Base-by-base conservation (phyloP, 2,329 filamentous ascomycete genomes). In the Grosmannia penicillata region DNA sequence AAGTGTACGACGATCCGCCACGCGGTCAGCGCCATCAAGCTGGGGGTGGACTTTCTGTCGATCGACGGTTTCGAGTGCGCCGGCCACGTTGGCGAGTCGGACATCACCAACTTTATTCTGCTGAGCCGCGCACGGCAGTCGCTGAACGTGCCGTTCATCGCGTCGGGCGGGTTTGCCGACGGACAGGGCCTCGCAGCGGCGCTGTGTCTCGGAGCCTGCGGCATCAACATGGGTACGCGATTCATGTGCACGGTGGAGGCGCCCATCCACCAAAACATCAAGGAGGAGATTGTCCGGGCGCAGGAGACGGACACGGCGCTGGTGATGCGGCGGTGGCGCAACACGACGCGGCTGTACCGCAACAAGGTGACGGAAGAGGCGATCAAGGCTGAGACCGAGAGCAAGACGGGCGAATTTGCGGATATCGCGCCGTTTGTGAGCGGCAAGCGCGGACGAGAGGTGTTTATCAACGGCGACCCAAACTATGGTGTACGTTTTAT, bases 11-110 rank as follows among this genome's bases (percentile, higher is more conserved):
- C 85, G 6, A 93, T 98, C 61, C 70, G 86, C 39, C 91, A 98
- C 56, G 91, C 91, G 17, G 75, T 85, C 58, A 86, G 81, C 47
- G 91, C 91, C 35, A 72, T 93, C 42, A 94, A 93, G 61, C 76
- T 96, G 28, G 91, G 91, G 46, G 91, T 95, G 5, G 91, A 98
- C 60, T 96, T 98, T 61, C 64, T 98, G 41, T 87, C 80, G 48
- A 96, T 98, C 50, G 91, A 98, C 56, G 91, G 91, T 31, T 96
- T 98, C 56, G 91, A 98, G 61, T 98, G 91, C 62, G 91, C 86
- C 31, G 91, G 71, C 48, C 83, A 91, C 64, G 83, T 91, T 39
- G 83, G 83, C 55, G 83, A 91, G 66, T 78, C 72, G 43, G 84
- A 91, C 59, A 86, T 91, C 50, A 87, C 83, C 43, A 91, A 91